phyloP scores from a whole-genome alignment of 805 yeast genomes.

The Ogataea thermomethanolica region DNA sequence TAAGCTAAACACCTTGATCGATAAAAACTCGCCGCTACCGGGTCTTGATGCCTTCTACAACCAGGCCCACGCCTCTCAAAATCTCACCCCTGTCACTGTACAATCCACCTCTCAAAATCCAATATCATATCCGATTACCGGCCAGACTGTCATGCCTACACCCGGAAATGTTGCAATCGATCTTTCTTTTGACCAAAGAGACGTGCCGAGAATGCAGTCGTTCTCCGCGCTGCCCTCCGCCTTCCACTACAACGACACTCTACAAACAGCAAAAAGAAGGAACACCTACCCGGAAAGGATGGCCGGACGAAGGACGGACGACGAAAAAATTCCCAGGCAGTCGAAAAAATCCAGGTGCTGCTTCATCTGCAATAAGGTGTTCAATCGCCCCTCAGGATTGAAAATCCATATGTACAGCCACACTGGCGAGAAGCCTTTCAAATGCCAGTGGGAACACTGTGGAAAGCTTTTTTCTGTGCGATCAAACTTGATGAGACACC shows the following conservation, averaged over 20 bases:
- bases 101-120: background rate
- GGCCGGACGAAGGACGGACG: background rate
- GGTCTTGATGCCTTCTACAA: slow-evolving; percentile 8
- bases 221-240: background rate
- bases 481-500: slow-evolving; percentile 79
- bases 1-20: slow-evolving; percentile 5
- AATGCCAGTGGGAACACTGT: slow-evolving; percentile 62
- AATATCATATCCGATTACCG: too few species aligned
- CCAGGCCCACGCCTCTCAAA: background rate
- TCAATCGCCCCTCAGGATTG: slow-evolving; percentile 78
- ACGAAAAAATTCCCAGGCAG: slow-evolving; percentile 4
- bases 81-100: background rate
- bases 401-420: slow-evolving; percentile 79
- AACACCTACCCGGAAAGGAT: slow-evolving; percentile 15
- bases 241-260: background rate
- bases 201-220: slow-evolving; percentile 14
- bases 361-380: slow-evolving; percentile 65
- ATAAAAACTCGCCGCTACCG: slow-evolving; percentile 4
- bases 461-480: slow-evolving; percentile 69
- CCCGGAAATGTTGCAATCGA: background rate
- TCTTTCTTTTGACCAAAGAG: slow-evolving; percentile 3
- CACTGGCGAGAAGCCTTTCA: slow-evolving; percentile 75
- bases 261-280: slow-evolving; percentile 7
- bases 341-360: slow-evolving; percentile 27
- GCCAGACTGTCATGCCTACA: background rate